Conservation (phyloP, 352 stramenopile genomes). For the Phytophthora ohioensis region DNA sequence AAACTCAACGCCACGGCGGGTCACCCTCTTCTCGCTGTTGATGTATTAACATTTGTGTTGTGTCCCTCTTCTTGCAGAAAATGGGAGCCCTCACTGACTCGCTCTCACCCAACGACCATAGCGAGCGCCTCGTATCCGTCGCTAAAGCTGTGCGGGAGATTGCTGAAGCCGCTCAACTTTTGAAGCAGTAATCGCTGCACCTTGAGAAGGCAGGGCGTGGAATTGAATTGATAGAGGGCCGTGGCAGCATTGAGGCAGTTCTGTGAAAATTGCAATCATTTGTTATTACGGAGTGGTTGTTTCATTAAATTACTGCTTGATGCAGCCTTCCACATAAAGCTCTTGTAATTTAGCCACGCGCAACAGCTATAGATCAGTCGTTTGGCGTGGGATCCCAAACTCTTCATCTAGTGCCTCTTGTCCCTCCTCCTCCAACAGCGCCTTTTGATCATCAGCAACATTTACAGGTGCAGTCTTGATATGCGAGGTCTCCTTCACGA, state of each 20-base stretch:
- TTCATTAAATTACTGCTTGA: background rate
- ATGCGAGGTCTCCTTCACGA: constrained; percentile 73
- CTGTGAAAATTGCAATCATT: constrained; percentile 4
- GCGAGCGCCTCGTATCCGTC: constrained; percentile 62
- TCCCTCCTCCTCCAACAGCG: constrained; percentile 44
- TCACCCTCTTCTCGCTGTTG: background rate
- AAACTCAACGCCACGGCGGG: constrained; percentile 21
- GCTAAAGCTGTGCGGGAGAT: constrained; percentile 76
- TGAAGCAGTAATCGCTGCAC: constrained; percentile 30
- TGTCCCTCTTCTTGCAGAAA: constrained; percentile 60
- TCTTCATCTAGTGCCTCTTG: constrained; percentile 43
- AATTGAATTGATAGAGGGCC: background rate
- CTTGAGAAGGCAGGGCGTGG: background rate
- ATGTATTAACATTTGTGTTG: constrained; percentile 32
- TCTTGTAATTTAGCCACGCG: background rate
- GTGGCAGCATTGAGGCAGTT: background rate
- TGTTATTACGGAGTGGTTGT: background rate
- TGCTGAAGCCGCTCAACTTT: constrained; percentile 64
- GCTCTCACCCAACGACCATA: constrained; percentile 64
- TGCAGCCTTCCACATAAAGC: background rate
- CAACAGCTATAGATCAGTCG: constrained; percentile 52
- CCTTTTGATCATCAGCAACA: constrained; percentile 49
- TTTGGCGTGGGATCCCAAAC: constrained; percentile 42
- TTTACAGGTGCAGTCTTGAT: constrained; percentile 44
- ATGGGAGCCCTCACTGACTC: constrained; percentile 67